Base-by-base conservation (phyloP, 495 filamentous ascomycete genomes). In the Tuber borchii region DNA sequence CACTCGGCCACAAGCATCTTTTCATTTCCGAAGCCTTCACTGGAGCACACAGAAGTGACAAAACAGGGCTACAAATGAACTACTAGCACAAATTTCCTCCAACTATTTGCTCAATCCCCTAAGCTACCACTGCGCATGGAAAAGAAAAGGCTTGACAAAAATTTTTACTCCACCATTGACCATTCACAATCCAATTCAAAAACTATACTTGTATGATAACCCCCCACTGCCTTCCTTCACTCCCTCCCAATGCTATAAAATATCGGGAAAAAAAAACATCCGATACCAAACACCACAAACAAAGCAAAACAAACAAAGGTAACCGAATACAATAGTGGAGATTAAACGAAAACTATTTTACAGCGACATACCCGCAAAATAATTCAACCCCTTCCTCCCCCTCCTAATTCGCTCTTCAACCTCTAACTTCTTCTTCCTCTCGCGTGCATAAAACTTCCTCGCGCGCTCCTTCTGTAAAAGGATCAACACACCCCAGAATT, bases 401-500 rank as follows among this genome's bases (percentile, higher is more conserved):
- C 76, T 51, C 22, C 71, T 65, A 16, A 48, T 48, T 19, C 77
- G 68, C 37, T 75, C 70, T 43, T 79, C 77, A 37, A 71, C 73
- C 74, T 74, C 73, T 4, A 71, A 14, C 3, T 42, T 56, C 69
- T 72, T 48, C 48, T 40, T 61, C 43, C 72, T 26, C 70, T 75
- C 78, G 16, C 31, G 40, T 34, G 56, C 73, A 56, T 74, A 78
- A 70, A 78, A 75, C 26, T n/a, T 71, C 65, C 79, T 72, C 65
- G 77, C 76, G 2, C 78, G 70, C n/a, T 71, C 75, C 19, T 73
- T 70, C 40, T 75, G 73, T 61, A 75, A 19, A 17, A 72, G 14
- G 42, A 75, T 68, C 65, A 75, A 43, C n/a, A 72, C 45, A 7
- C 56, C 68, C 79, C 78, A 81, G 12, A 77, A 70, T 48, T 80